phyloP scores from a whole-genome alignment of 202 grass and related monocot species.

The Panicum hallii region DNA sequence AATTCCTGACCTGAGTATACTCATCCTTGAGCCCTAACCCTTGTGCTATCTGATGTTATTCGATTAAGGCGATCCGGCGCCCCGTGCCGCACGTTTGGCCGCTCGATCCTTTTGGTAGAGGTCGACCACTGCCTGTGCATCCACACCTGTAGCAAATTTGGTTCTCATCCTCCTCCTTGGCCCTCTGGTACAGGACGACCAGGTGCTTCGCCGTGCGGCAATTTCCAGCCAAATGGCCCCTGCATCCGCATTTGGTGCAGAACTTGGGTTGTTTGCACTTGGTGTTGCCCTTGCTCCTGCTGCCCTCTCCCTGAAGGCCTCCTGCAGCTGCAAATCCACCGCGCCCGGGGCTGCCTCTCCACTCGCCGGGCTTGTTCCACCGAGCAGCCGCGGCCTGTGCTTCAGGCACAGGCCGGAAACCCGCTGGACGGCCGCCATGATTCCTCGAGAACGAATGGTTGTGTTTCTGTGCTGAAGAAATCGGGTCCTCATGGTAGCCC shows the following conservation, averaged over 20 bases:
- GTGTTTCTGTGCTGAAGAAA: no score
- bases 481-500: background rate
- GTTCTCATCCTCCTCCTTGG: background rate
- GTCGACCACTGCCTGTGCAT: background rate
- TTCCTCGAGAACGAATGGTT: background rate
- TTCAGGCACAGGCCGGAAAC: background rate
- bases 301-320: background rate
- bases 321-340: background rate
- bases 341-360: background rate
- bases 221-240: constrained; percentile 6
- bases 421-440: background rate
- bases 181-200: background rate
- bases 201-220: constrained; percentile 2
- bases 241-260: constrained; percentile 19
- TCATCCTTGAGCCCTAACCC: no score
- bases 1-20: no score
- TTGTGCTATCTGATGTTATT: no score
- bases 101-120: background rate
- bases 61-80: background rate
- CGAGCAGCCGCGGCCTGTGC: background rate
- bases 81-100: background rate
- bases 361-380: background rate
- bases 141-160: constrained; percentile 36
- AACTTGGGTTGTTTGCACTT: background rate
- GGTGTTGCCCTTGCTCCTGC: background rate